Evolutionary conservation across 2,329 filamentous ascomycete genomes (phyloP), one percentile per base, ranked within the genome.

Genomic region (Fusarium sp.): DNA sequence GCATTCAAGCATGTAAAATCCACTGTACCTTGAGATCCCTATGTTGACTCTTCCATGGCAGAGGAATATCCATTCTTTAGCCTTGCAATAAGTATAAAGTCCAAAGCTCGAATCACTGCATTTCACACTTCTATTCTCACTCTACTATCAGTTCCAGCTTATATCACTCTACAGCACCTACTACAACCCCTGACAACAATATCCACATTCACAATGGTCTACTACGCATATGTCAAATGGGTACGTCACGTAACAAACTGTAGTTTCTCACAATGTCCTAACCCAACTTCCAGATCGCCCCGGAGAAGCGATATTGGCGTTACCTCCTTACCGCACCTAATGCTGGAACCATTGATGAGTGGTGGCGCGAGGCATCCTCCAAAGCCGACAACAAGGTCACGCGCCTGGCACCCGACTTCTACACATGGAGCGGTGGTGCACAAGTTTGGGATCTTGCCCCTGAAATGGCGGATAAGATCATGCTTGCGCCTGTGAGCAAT

Each of bases 321-420:
- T 63, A 63, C 37, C 27, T 63, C 8, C 29, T 62, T 2, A 14
- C 57, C 3, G 61, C 57, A 6, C 57, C 61, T 4, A 12, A 64
- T 9, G 27, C 61, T 7, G 61, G 29, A 10, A 56, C 49, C 13
- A 51, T 64, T 14, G 57, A 64, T 7, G 61, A 64, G 14, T 64
- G 61, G 61, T 62, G 49, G 49, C 30, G 57, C 1, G 49, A 56
- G 11, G 49, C 58, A 2, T 64, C 61, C 8, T 18, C 32, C 6
- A 61, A 45, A 3, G 12, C 12, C 4, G 22, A 47, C 1, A 7
- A 27, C 6, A 4, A 27, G 8, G 32, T 63, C 24, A 37, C 37
- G 16, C 51, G 51, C 14, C 13, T 65, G 1, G 6, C 41, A 4
- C 46, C 51, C 1, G 51, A 52, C 9, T 52, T 44, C 4, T 65